Base-by-base conservation (phyloP, 2,329 filamentous ascomycete genomes). In the Fusarium sp. region DNA sequence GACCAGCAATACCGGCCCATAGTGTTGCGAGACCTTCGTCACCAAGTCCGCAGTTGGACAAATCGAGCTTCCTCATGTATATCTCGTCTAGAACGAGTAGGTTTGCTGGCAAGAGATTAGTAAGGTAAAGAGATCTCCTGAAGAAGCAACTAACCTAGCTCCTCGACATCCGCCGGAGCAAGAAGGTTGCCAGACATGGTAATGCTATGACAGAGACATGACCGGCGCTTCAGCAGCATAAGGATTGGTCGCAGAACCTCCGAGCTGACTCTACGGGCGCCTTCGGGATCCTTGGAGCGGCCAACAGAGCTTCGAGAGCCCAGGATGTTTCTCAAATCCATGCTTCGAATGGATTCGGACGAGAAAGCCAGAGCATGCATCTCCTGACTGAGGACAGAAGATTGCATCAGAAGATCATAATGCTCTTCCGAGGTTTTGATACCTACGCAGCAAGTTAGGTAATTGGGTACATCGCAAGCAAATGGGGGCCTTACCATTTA, bases 311-410 rank as follows among this genome's bases (percentile, higher is more conserved):
- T 71, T 30, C 75, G 75, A 9, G 77, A 62, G 7, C 80, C 80
- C 6, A 82, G 52, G 11, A 81, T 76, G 50, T 87, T 85, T 15
- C 82, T 83, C 34, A 89, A 75, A 66, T 89, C 86, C 50, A 89
- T 85, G 59, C 86, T 85, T 43, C 84, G 82, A 34, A 89, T 83
- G 0, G 85, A 87, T 62, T 87, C 86, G 1, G 87, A 87, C 23
- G 86, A 85, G 66, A 89, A 88, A 2, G 87, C 78, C 18, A 89
- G 76, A 1, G 87, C 85, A 48, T 89, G 86, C 13, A 89, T 82
- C 72, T 89, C 87, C 68, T 89, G 87, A 47, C 86, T 84, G 13
- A 89, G 77, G 10, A 89, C 77, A 1, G 86, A 82, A 12, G 85
- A 83, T n/a, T 84, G 81, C 51, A 84, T 79, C 10, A 88, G 78